Base-by-base conservation (phyloP, 805 yeast genomes). In the Candida maesae region DNA sequence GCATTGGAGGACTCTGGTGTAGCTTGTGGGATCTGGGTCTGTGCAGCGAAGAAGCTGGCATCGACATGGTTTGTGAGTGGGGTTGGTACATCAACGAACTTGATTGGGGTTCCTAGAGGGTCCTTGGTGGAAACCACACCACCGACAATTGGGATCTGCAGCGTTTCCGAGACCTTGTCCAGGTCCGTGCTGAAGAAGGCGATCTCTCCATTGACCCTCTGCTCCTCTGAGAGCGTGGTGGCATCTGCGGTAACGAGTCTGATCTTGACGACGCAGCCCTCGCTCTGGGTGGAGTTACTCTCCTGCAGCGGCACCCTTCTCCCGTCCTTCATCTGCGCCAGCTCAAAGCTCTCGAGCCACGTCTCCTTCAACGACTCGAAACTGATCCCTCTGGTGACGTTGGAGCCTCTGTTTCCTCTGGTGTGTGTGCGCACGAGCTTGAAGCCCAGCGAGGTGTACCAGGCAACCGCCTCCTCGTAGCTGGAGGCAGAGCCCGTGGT, bases 331-430 rank as follows among this genome's bases (percentile, higher is more conserved):
- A 53, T 76, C 59, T 39, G 87, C 68, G 64, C 77, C 73, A 58
- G 64, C 16, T 85, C 87, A 59, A 78, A 82, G 17, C 79, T 65
- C 59, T 82, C 85, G 35, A 84, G 58, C 95, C 95, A 84, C 21
- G 76, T 61, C 61, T 84, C 95, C 47, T 70, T 74, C 36, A 81
- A 55, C 1, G 90, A 82, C 48, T 82, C 87, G 42, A 67, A 69
- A 8, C 87, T 74, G 34, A 84, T 66, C 5, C 90, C 90, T 11
- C 31, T 13, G 34, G 66, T 60, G 13, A 68, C 59, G 41, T 65
- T 61, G 46, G 69, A 66, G 40, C 56, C 61, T 47, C 81, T 80
- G 46, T 79, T 68, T 39, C 56, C 61, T 47, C 81, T 80, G 46
- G 79, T 68, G 60, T 70, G 84, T 51, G 70, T 78, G 56, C 81